phyloP scores from a whole-genome alignment of 1,139 yeast species.

The Diutina neorugosa region DNA sequence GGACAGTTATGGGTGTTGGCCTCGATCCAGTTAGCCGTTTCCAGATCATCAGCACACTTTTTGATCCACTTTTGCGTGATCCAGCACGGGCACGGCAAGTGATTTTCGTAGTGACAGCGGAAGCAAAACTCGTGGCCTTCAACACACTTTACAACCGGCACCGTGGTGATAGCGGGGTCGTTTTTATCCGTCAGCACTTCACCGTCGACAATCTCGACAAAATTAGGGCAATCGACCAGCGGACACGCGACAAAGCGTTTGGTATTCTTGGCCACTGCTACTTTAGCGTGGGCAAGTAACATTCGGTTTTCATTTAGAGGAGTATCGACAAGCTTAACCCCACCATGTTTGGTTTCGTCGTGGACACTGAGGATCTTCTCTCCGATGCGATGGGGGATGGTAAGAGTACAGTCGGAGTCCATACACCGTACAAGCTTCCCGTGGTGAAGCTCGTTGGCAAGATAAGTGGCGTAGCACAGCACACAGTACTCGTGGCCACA shows the following conservation, averaged over 20 bases:
- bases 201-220: conserved; percentile 12
- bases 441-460: conserved; percentile 34
- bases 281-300: conserved; percentile 24
- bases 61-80: conserved; percentile 62
- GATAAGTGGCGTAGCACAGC: conserved; percentile 53
- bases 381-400: conserved; percentile 22
- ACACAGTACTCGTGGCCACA: conserved; percentile 67
- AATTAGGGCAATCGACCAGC: conserved; percentile 63
- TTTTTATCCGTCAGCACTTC: not conserved
- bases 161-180: conserved; percentile 6
- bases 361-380: conserved; percentile 7
- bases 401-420: conserved; percentile 23
- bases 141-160: conserved; percentile 44
- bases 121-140: conserved; percentile 70
- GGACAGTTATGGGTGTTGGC: conserved; percentile 83
- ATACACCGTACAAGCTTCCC: conserved; percentile 63
- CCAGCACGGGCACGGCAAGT: conserved; percentile 73
- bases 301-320: conserved; percentile 6
- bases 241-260: conserved; percentile 69
- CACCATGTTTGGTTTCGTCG: not conserved
- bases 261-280: conserved; percentile 39
- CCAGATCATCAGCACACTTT: conserved; percentile 79
- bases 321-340: not conserved
- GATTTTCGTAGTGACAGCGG: conserved; percentile 65
- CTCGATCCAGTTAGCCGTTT: conserved; percentile 82